A percentile compares a stretch with the other conserved stretches of the same genome.
Conservation (phyloP, 768 basidiomycete genomes). For the Phylloporus rhodoxanthus region DNA sequence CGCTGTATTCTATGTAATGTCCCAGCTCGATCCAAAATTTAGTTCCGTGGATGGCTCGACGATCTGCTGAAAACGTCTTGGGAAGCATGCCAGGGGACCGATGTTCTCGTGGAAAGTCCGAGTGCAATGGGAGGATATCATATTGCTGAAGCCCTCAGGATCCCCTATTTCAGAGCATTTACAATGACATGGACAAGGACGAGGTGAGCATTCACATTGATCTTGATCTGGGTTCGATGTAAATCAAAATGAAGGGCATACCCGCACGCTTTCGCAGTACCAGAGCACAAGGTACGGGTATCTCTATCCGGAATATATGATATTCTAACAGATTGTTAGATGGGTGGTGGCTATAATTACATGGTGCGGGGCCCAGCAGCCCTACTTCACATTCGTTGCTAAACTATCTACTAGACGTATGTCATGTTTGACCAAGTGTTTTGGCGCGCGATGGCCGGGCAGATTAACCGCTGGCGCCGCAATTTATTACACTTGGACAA, state of each 20-base stretch:
- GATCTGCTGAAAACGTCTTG: slow-evolving; percentile 92
- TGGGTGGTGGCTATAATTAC: slow-evolving; percentile 97
- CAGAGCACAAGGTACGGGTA: slow-evolving; percentile 74
- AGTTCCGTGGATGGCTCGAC: slow-evolving; percentile 98
- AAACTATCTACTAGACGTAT: slow-evolving; percentile 54
- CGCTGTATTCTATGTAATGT: neutral
- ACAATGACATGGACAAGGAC: slow-evolving; percentile 99
- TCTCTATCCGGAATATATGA: neutral
- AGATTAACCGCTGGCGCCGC: slow-evolving; percentile 91
- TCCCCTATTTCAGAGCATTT: slow-evolving; percentile 94
- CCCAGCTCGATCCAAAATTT: slow-evolving; percentile 8
- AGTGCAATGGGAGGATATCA: slow-evolving; percentile 97
- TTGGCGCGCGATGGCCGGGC: slow-evolving; percentile 90
- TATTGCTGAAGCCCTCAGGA: slow-evolving; percentile 88
- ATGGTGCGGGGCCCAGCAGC: slow-evolving; percentile 57
- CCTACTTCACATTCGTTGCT: slow-evolving; percentile 1
- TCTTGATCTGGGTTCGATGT: neutral
- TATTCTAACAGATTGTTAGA: slow-evolving; percentile 40
- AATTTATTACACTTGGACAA: slow-evolving; percentile 67
- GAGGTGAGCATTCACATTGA: slow-evolving; percentile 37
- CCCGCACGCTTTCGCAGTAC: slow-evolving; percentile 97
- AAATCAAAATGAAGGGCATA: slow-evolving; percentile 57
- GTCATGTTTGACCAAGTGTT: slow-evolving; percentile 98
- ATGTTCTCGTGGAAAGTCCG: slow-evolving; percentile 90
- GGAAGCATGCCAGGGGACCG: slow-evolving; percentile 93